Base-by-base conservation (phyloP, 352 stramenopile species). In the Phytophthora palmivora region DNA sequence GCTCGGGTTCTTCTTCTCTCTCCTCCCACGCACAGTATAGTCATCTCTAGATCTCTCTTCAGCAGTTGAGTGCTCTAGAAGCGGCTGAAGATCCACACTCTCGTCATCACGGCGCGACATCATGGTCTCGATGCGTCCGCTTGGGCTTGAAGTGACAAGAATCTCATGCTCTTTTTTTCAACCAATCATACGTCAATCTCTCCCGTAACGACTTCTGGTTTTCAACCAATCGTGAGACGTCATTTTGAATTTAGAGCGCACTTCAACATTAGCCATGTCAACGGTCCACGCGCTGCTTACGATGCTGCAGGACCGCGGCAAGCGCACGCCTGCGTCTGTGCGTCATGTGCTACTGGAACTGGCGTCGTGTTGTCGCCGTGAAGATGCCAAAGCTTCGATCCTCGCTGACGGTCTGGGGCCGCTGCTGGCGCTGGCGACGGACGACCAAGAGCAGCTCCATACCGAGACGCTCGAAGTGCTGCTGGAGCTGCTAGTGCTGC, bases 201-300 rank as follows among this genome's bases (percentile, higher is more conserved):
- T 18, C 24, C 18, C 9, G 38, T 56, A 45, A 54, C 53, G 37
- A 59, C 46, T 34, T 0, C 12, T 1, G n/a, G 0, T 45, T 62
- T 67, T 53, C 21, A 36, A 18, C 58, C 58, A 66, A 66, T 66
- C 21, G 18, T 22, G n/a, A 19, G 3, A 18, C 9, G 5, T 8
- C 18, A 33, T 21, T 39, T 33, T 1, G 28, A 6, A 34, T 44
- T 51, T 44, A 55, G 10, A 11, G 36, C 11, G 3, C 49, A 58
- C 63, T 72, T 72, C 63, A 72, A 72, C 49, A 43, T 54, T 24
- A 1, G 22, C 47, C 12, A 87, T 86, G 80, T 72, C 78, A 48
- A 79, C 67, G 7, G 71, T 78, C 11, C 66, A 77, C 22, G 70
- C 62, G 58, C 64, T 87, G 46, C 67, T 89, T 22, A 41, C 60